Evolutionary conservation across 2,329 filamentous ascomycete genomes (phyloP), one percentile per base, ranked within the genome.

Genomic region (Ophiostoma populinum): DNA sequence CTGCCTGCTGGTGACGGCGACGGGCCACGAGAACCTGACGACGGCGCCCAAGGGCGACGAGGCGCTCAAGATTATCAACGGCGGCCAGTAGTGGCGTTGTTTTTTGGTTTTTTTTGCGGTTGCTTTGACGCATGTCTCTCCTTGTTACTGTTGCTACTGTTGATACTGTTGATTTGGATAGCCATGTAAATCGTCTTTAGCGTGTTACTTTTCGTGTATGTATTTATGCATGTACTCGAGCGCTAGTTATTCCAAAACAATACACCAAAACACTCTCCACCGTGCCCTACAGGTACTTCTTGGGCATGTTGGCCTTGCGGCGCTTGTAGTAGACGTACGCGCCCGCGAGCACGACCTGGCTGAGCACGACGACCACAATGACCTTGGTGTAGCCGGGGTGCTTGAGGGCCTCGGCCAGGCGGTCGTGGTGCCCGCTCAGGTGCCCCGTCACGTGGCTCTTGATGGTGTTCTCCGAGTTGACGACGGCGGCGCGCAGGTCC

Each of bases 1-100:
- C 50, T 81, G 87, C 52, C 67, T 95, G 25, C 62, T 90, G 16
- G 74, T 95, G 32, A 90, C 79, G 1, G 63, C 77, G 41, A 61
- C 69, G 17, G 85, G 86, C 0, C 74, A 73, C 47, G 85, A 94
- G 55, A 92, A 92, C 50, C 50, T 95, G 51, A 92, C 85, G 2
- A 66, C 67, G 2, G 79, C 79, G 20, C 80, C 81, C 1, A 92
- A 92, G 59, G 70, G 72, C 2, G 64, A 77, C 35, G 75, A 82
- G 49, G 57, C 85, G 46, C 57, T 85, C 49, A 62, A 63, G 42
- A 61, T 80, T 32, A 67, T 77, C 34, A 68, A 65, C 35, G 53
- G 6, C 47, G n/a, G n/a, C n/a, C n/a, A n/a, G n/a, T n/a, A n/a
- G n/a, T n/a, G n/a, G n/a, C n/a, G n/a, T n/a, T n/a, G n/a, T n/a